Base-by-base conservation (phyloP, 305 asterid genomes). In the Striga hermonthica region DNA sequence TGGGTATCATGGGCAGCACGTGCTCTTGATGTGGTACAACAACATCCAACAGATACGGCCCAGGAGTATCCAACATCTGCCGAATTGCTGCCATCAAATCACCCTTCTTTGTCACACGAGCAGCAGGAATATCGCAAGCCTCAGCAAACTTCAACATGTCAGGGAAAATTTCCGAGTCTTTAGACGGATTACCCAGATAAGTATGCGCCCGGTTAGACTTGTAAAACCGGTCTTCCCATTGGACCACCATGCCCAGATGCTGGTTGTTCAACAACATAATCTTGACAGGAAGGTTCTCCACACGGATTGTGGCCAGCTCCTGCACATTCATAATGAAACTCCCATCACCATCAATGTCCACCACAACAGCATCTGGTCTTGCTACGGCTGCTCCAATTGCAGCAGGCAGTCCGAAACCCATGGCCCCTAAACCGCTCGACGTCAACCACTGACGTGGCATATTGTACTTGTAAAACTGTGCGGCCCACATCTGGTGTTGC, bases 261-360 rank as follows among this genome's bases (percentile, higher is more conserved):
- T 82, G 87, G 64, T 81, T 79, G 53, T 79, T 81, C 44, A 81
- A 11, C 48, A 82, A 16, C 81, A 82, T 60, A 7, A 82, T 72
- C 74, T 79, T 82, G 8, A 82, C 72, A 7, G 82, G 79, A n/a
- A 79, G 78, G 49, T 82, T 79, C 58, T 79, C 81, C 14, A 64
- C 80, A 7, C 75, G 71, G 16, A 65, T 8, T 4, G 87, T 82
- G 10, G 84, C 82, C 43, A 79, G 55, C 48, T 79, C 84, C 53
- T 82, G 83, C 67, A 79, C 79, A 7, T 77, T 79, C 87, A 82
- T 79, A 39, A 75, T 69, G 60, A 82, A 79, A 64, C 82, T 79
- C 11, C 84, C 83, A 45, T 82, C 87, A 1, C 87, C 87, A 41
- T 76, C 84, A 8, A 79, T 79, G 69, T 82, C 84, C 11, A 82